phyloP scores from a whole-genome alignment of 257 asterid species.

The Nicotiana benthamiana region DNA sequence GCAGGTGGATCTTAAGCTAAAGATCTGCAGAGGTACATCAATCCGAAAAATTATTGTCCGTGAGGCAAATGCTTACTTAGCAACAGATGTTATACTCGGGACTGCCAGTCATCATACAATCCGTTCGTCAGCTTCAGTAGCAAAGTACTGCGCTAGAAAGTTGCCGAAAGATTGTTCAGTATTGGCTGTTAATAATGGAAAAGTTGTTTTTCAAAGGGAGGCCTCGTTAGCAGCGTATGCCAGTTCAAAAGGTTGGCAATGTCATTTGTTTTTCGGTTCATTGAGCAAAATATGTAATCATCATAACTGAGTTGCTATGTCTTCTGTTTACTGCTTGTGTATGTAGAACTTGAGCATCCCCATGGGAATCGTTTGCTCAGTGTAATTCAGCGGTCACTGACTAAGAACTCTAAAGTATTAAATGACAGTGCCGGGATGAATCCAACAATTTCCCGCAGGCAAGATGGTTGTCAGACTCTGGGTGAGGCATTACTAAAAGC shows the following conservation, averaged over 20 bases:
- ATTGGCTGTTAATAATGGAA: constrained; percentile 73
- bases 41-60: constrained; percentile 60
- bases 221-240: constrained; percentile 30
- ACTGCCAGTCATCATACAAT: constrained; percentile 58
- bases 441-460: constrained; percentile 37
- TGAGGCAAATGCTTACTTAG: constrained; percentile 66
- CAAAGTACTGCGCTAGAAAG: constrained; percentile 77
- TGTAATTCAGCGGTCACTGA: constrained; percentile 67
- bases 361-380: constrained; percentile 44
- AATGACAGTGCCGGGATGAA: constrained; percentile 22
- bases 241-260: constrained; percentile 42
- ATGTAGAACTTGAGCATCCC: constrained; percentile 52
- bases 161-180: constrained; percentile 64
- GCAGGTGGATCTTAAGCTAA: constrained; percentile 90
- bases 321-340: constrained; percentile 9
- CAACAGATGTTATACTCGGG: constrained; percentile 70
- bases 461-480: constrained; percentile 22
- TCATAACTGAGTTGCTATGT: not conserved
- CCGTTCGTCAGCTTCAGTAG: constrained; percentile 65
- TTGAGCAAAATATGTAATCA: not conserved
- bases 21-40: constrained; percentile 91
- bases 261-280: not conserved
- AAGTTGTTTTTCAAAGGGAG: constrained; percentile 54
- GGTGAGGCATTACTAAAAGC: constrained; percentile 23
- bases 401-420: constrained; percentile 47